Percentiles rank a stretch among this genome's conserved stretches.
These are phyloP conservation scores for Colletotrichum karsti DNA, from an alignment of 2,329 filamentous ascomycete species.

Conservation along the genomic window DNA sequence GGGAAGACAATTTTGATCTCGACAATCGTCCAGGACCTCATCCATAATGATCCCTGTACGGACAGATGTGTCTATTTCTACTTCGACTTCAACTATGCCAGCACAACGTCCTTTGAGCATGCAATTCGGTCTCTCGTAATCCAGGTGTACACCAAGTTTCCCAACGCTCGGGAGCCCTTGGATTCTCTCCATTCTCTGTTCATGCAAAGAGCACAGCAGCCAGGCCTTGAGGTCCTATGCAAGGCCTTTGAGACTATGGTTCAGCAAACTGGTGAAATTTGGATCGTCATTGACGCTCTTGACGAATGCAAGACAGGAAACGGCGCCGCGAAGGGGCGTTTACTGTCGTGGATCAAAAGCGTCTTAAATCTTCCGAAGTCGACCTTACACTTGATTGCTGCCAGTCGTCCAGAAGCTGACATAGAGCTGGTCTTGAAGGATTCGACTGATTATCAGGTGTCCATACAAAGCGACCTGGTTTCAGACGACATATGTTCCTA, in stretches of 20 bases:
- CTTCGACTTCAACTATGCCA: not conserved
- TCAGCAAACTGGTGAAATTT: slow-evolving; percentile 28
- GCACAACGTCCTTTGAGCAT: not conserved
- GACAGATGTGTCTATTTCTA: not conserved
- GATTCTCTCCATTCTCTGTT: not conserved
- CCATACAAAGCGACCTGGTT: not conserved
- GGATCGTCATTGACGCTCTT: slow-evolving; percentile 35
- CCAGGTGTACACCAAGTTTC: not conserved
- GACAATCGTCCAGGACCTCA: not conserved
- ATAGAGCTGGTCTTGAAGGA: not conserved
- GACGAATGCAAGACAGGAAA: slow-evolving; percentile 33
- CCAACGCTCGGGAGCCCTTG: not conserved
- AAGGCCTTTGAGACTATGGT: slow-evolving; percentile 33
- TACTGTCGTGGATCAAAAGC: slow-evolving; percentile 32
- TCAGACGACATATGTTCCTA: not conserved
- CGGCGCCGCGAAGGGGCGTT: not conserved
- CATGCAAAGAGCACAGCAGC: not conserved
- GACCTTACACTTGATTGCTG: slow-evolving; percentile 7
- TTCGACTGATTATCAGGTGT: not conserved
- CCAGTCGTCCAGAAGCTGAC: slow-evolving; percentile 11
- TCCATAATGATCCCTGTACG: not conserved
- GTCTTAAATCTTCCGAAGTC: not conserved
- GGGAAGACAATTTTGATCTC: not conserved
- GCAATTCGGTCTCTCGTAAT: not conserved
- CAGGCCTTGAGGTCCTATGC: not conserved